These are phyloP conservation scores for Anaeromyces robustus DNA, from an alignment of 192 early-diverging fungal genomes.

Conservation along the genomic window DNA sequence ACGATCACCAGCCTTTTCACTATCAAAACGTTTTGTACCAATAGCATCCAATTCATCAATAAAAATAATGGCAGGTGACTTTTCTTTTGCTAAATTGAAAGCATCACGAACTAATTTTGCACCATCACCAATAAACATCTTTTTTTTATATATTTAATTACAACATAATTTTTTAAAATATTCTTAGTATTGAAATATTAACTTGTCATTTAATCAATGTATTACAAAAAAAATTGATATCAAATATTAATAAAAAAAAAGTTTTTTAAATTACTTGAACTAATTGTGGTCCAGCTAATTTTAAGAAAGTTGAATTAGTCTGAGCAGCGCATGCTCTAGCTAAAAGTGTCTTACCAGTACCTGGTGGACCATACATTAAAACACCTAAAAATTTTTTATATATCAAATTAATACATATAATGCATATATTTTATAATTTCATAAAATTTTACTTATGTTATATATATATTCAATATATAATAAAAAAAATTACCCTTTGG, in stretches of 20 bases:
- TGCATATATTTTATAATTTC: background rate
- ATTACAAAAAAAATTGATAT: no score
- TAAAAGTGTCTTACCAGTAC: constrained; percentile 80
- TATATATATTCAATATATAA: constrained; percentile 2
- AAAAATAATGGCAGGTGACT: constrained; percentile 96
- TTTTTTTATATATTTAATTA: background rate
- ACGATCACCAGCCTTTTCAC: constrained; percentile 92
- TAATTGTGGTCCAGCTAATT: constrained; percentile 89
- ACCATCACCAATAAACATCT: constrained; percentile 97
- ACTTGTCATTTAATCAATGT: no score
- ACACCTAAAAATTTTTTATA: no score
- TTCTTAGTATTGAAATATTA: no score
- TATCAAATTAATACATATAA: background rate
- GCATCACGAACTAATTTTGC: constrained; percentile 94
- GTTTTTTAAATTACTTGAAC: constrained; percentile 43
- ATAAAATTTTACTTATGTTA: constrained; percentile 39
- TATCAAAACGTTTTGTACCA: constrained; percentile 97
- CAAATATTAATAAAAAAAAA: no score
- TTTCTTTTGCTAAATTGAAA: constrained; percentile 93
- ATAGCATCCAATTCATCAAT: constrained; percentile 98
- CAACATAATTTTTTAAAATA: constrained; percentile 16
- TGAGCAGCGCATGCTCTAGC: constrained; percentile 97
- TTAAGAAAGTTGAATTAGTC: constrained; percentile 87
- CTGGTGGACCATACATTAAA: constrained; percentile 52
- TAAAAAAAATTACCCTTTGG: constrained; percentile 36